A percentile compares a stretch with the other conserved stretches of the same genome.
These are phyloP conservation scores for Crataegus laevigata DNA, from an alignment of 306 rosid species.

Conservation along the genomic window DNA sequence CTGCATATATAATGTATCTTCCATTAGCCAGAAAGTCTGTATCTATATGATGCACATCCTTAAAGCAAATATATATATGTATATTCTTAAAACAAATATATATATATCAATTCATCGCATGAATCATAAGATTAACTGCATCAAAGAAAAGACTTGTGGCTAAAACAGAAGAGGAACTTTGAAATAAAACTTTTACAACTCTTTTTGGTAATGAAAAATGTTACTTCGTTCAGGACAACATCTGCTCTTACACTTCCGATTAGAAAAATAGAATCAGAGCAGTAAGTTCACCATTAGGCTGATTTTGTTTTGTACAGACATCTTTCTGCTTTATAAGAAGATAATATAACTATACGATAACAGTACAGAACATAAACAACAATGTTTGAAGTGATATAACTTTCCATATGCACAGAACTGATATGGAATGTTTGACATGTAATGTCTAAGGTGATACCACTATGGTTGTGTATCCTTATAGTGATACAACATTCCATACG, in stretches of 20 bases:
- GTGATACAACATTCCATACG: neutral
- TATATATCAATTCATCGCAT: neutral
- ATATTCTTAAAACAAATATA: neutral
- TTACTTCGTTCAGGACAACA: neutral
- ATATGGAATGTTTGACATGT: neutral
- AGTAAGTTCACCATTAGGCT: neutral
- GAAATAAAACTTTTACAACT: neutral
- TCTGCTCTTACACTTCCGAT: neutral
- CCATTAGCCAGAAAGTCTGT: neutral
- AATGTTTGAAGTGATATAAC: neutral
- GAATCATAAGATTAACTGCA: neutral
- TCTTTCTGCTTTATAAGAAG: neutral
- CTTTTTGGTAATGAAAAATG: neutral
- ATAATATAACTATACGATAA: neutral
- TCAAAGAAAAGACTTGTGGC: neutral
- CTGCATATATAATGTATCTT: slow-evolving; percentile 45
- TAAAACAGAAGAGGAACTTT: neutral
- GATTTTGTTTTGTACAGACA: neutral
- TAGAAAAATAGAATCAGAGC: neutral
- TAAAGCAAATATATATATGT: neutral
- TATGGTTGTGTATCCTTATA: neutral
- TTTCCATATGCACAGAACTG: neutral
- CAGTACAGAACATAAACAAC: neutral
- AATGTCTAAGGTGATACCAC: neutral
- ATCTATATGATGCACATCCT: neutral